Conservation (phyloP, 495 filamentous ascomycete genomes). For the Penicillium ochrochloron region DNA sequence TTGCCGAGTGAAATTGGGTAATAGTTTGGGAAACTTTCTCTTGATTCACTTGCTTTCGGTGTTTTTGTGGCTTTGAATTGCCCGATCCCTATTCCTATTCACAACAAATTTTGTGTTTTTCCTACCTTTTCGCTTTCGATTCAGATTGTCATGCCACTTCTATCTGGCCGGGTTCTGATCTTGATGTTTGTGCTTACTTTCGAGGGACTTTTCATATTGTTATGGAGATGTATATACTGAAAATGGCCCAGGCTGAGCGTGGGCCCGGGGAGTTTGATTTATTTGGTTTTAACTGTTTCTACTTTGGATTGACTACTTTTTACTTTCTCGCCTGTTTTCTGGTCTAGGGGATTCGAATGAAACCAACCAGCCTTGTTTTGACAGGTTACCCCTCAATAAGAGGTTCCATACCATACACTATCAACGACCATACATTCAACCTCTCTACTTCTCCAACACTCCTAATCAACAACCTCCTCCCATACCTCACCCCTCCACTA, state of each 20-base stretch:
- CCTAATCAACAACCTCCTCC: background rate
- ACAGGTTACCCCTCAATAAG: background rate
- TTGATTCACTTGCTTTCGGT: conserved; percentile 11
- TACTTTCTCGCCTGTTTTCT: background rate
- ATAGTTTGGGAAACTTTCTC: background rate
- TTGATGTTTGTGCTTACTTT: background rate
- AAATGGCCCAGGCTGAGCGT: conserved; percentile 17
- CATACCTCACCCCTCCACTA: background rate
- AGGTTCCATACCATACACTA: conserved; percentile 7
- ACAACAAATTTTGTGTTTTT: conserved; percentile 12
- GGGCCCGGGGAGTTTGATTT: conserved; percentile 14
- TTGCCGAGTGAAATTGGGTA: conserved; percentile 7
- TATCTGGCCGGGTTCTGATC: conserved; percentile 1
- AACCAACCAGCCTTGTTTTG: background rate
- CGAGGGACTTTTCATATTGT: background rate
- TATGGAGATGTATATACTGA: conserved; percentile 26
- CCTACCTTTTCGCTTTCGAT: conserved; percentile 11
- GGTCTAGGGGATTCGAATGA: background rate
- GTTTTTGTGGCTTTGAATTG: conserved; percentile 1
- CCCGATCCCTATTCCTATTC: background rate
- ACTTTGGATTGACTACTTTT: background rate
- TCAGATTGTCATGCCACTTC: background rate
- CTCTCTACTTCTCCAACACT: background rate
- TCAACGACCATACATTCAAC: background rate
- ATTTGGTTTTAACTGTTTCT: conserved; percentile 7